These are phyloP conservation scores for Simplicillium aogashimaense DNA, from an alignment of 2,329 filamentous ascomycete genomes.

Conservation along the genomic window DNA sequence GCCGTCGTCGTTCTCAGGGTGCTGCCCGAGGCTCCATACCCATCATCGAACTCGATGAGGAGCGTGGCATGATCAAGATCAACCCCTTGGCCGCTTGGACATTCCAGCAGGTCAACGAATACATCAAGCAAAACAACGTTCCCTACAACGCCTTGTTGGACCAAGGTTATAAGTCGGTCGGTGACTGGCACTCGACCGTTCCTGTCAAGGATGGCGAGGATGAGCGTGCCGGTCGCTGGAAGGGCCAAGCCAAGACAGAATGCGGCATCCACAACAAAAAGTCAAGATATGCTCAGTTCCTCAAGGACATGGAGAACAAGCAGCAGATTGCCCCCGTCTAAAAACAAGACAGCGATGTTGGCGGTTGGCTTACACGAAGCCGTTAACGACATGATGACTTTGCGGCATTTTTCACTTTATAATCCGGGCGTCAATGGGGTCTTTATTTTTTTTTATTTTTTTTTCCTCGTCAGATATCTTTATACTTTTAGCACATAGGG, in stretches of 20 bases:
- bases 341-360: background rate
- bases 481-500: too few species aligned
- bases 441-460: too few species aligned
- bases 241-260: slow-evolving; percentile 91
- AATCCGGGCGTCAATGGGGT: background rate
- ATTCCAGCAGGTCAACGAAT: slow-evolving; percentile 81
- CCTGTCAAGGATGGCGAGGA: slow-evolving; percentile 88
- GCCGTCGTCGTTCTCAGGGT: slow-evolving; percentile 83
- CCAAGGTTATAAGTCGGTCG: slow-evolving; percentile 93
- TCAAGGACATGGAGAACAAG: slow-evolving; percentile 64
- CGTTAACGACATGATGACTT: background rate
- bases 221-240: slow-evolving; percentile 93
- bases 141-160: slow-evolving; percentile 91
- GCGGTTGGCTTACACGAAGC: background rate
- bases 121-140: slow-evolving; percentile 77
- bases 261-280: slow-evolving; percentile 98
- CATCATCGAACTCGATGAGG: slow-evolving; percentile 83
- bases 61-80: slow-evolving; percentile 88
- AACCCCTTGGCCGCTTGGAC: slow-evolving; percentile 94
- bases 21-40: slow-evolving; percentile 84
- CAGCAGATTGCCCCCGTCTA: slow-evolving; percentile 26
- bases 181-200: slow-evolving; percentile 95
- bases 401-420: background rate
- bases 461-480: too few species aligned
- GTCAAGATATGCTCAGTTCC: slow-evolving; percentile 81